phyloP scores from a whole-genome alignment of 169 alveolate species.

The Plasmodium fragile region DNA sequence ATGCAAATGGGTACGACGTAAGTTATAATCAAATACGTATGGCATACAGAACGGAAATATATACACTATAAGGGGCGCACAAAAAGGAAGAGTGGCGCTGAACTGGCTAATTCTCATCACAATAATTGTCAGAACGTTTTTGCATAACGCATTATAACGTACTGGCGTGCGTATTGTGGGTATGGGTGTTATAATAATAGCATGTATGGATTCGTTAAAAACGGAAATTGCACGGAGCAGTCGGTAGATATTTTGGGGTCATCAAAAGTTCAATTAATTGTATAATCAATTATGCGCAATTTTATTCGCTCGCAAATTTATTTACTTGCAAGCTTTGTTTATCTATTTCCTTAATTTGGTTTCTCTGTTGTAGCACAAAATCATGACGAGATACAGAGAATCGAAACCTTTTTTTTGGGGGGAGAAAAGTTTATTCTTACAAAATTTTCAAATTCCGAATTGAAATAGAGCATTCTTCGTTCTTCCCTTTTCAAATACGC shows the following conservation, averaged over 20 bases:
- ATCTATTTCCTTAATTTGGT: background rate
- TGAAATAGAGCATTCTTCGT: background rate
- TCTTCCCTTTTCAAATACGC: background rate
- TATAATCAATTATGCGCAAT: background rate
- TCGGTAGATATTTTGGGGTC: background rate
- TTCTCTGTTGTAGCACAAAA: background rate
- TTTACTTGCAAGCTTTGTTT: background rate
- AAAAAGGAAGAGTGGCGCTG: background rate
- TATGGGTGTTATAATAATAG: background rate
- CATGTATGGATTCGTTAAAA: background rate
- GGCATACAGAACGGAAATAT: background rate
- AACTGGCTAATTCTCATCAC: background rate
- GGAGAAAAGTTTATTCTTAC: background rate
- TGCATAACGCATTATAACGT: background rate
- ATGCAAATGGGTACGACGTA: background rate
- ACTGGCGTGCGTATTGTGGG: background rate
- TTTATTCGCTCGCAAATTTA: background rate
- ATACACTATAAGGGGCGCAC: background rate
- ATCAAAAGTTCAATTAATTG: background rate
- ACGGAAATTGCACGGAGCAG: background rate
- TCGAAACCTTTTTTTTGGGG: background rate
- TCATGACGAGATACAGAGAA: background rate
- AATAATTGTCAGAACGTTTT: background rate
- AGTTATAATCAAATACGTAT: background rate
- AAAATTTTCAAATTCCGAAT: background rate